Conservation (phyloP, 305 asterid species). For the Rubia occidens region DNA sequence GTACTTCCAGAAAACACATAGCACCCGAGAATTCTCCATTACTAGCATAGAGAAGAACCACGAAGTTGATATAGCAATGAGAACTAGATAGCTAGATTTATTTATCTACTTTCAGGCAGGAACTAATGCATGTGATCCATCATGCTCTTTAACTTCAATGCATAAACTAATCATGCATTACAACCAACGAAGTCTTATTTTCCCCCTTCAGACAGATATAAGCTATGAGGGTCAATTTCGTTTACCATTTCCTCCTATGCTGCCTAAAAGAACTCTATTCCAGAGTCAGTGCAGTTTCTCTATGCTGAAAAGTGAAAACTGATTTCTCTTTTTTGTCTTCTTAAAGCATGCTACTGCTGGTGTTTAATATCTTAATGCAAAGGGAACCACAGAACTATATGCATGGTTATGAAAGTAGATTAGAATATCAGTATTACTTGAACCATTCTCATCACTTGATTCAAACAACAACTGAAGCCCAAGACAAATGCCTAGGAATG, state of each 20-base stretch:
- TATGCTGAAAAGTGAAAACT: background rate
- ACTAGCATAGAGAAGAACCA: background rate
- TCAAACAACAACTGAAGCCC: conserved; percentile 95
- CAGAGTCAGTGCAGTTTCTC: background rate
- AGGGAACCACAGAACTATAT: background rate
- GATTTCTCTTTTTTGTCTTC: background rate
- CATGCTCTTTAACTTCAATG: background rate
- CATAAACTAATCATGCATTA: background rate
- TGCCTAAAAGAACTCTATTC: background rate
- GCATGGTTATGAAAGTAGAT: background rate
- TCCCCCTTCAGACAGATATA: background rate
- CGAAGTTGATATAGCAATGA: background rate
- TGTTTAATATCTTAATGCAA: background rate
- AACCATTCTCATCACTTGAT: conserved; percentile 92
- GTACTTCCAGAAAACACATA: background rate
- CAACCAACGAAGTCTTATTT: too few relatives aligned
- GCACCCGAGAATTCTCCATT: background rate
- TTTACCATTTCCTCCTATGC: background rate
- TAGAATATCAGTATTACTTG: conserved; percentile 33
- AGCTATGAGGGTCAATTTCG: background rate
- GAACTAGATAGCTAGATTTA: background rate
- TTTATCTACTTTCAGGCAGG: background rate
- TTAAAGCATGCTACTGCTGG: background rate
- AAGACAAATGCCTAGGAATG: conserved; percentile 92
- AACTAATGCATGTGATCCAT: background rate